Evolutionary conservation across 176 grass and related monocot genomes (phyloP), one percentile per base, ranked within the genome.

Genomic region (Pharus latifolius): DNA sequence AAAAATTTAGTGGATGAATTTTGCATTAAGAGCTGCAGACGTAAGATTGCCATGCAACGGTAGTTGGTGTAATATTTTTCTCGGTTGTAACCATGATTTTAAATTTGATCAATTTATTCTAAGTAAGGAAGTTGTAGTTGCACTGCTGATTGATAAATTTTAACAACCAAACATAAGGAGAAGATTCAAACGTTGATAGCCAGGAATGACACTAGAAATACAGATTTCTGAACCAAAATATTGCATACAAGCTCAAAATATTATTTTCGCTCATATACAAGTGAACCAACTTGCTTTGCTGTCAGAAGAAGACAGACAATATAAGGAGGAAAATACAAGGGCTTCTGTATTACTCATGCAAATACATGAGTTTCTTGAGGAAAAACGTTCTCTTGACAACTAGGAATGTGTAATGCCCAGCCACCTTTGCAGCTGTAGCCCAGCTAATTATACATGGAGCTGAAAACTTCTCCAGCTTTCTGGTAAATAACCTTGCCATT

Each of bases 391-490:
- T 22, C 29, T 59, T 27, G 17, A 60, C 5, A 76, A 53, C 8
- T 14, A 45, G n/a, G 32, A 79, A 53, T 44, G 41, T 62, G 24
- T 43, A 47, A 64, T 24, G 33, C 20, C 20, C 43, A 65, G 26
- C 65, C 41, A 71, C 34, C 16, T 74, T 77, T 68, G 24, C 31
- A 35, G 14, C 35, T 67, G 5, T 64, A 73, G 48, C 37, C 64
- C 29, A 61, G 49, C 38, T 80, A 74, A 49, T 48, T 63, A 67
- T 76, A 73, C 60, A 41, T 57, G 38, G 49, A 70, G 31, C 13
- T 64, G 40, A 18, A 48, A 40, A 33, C 46, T 56, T 80, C 29
- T 85, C 71, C 70, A 42, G 11, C 24, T 85, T 85, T 70, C 30
- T 64, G 34, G 18, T 15, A 63, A 55, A 63, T 60, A 75, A 42